A percentile compares a stretch with the other conserved stretches of the same genome.
Evolutionary conservation across 306 rosid genomes (phyloP).

Genomic region (Quercus variabilis): DNA sequence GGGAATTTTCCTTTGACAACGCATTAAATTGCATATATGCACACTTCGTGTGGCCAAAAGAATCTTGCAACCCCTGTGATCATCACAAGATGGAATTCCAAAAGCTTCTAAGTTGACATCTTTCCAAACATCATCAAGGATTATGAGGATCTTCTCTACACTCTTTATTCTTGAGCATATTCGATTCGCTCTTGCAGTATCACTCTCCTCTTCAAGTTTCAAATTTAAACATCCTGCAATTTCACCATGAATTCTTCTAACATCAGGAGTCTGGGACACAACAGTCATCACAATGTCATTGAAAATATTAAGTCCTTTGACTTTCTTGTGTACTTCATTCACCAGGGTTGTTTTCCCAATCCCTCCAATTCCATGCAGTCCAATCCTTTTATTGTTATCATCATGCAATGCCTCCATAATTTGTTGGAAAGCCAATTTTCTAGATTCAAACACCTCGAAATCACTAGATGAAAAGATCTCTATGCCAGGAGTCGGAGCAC

Average conservation of each 20-base stretch:
- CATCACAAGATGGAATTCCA: neutral
- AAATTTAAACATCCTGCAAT: slow-evolving; percentile 14
- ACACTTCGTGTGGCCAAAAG: neutral
- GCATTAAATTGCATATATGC: neutral
- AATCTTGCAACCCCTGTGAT: neutral
- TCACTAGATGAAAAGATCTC: too few relatives aligned
- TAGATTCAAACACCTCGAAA: too few relatives aligned
- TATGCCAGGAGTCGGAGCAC: too few relatives aligned
- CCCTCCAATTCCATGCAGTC: too few relatives aligned
- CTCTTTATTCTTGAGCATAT: neutral
- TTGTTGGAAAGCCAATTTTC: too few relatives aligned
- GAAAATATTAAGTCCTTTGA: accelerated
- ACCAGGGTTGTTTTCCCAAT: too few relatives aligned
- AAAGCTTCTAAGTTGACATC: neutral
- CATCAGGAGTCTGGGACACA: accelerated
- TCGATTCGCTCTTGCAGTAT: neutral
- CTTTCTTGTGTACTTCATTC: too few relatives aligned
- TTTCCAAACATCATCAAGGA: slow-evolving; percentile 26
- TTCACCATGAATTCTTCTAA: too few relatives aligned
- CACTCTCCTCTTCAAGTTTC: accelerated
- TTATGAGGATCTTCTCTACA: slow-evolving; percentile 7
- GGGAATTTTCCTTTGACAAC: neutral
- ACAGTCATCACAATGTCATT: too few relatives aligned
- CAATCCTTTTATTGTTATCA: too few relatives aligned
- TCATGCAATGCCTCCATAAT: too few relatives aligned